Base-by-base conservation (phyloP, 2,329 filamentous ascomycete species). In the Calonectria multiphialidica region DNA sequence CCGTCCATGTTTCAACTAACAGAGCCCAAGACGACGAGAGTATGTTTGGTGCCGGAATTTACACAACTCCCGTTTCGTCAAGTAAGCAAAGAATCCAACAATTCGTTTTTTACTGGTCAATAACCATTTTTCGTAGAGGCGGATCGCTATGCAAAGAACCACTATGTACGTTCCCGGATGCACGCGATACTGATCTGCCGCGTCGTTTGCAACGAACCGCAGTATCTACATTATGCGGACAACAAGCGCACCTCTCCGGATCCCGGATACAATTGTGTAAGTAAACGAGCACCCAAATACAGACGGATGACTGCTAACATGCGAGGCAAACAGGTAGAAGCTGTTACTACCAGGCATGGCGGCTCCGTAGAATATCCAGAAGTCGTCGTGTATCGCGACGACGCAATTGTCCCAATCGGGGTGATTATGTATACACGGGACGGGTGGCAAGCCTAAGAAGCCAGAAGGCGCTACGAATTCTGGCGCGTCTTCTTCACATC, bases 331-430 rank as follows among this genome's bases (percentile, higher is more conserved):
- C n/a, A 75, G 73, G 62, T 75, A 0, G 33, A 66, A 28, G 73
- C 47, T 7, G 18, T 63, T 6, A 25, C 44, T 1, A 0, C 2
- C 0, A 12, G 2, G 4, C 4, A 66, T 0, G 71, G 73, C 1
- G 74, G 72, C 2, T 1, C 25, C 1, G 45, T 74, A 0, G 28
- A 15, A 3, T 45, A 65, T 16, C 74, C 68, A 0, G 68, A 76
- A 30, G 66, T 53, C 0, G 37, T 74, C 0, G 71, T 75, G 0
- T 74, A 75, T 23, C 71, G 71, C 0, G 47, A 74, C 18, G 73
- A 76, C 2, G 66, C 73, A 0, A 72, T 76, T 1, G 16, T 68
- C 8, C 73, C 73, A 0, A n/a, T 75, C 0, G 71, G 25, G 0
- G 53, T 73, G 0, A 57, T 75, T 0, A 65, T 67, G 33, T 72